phyloP scores from a whole-genome alignment of 2,329 filamentous ascomycete genomes.

The Arthrobotrys musiformis region DNA sequence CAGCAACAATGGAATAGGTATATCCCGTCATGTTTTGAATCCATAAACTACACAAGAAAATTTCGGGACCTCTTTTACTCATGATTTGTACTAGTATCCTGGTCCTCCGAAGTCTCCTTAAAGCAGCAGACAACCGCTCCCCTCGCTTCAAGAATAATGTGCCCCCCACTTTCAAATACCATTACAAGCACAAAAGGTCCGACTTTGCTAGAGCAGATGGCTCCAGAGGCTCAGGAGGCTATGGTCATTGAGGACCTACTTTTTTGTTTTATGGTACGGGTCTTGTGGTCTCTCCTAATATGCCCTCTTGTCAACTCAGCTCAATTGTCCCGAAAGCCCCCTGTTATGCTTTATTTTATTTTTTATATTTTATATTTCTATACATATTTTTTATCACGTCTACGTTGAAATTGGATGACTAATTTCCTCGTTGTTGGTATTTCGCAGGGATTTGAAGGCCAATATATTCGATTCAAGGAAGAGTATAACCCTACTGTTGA shows the following conservation, averaged over 20 bases:
- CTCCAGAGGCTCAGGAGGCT: slow-evolving; percentile 83
- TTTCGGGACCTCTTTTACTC: slow-evolving; percentile 64
- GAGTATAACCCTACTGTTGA: slow-evolving; percentile 85
- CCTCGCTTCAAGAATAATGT: slow-evolving; percentile 74
- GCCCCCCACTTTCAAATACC: slow-evolving; percentile 72
- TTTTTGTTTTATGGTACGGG: slow-evolving; percentile 82
- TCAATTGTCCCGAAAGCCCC: too few relatives aligned
- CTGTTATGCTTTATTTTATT: too few relatives aligned
- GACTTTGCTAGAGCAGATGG: slow-evolving; percentile 74
- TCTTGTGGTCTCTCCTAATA: not conserved
- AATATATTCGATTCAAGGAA: slow-evolving; percentile 88
- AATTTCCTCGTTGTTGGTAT: not conserved
- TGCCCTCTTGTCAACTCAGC: not conserved
- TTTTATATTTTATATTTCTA: too few relatives aligned
- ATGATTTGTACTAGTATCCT: slow-evolving; percentile 64
- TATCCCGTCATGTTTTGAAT: not conserved
- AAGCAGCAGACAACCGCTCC: slow-evolving; percentile 72
- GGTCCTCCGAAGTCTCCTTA: slow-evolving; percentile 41
- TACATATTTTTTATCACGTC: too few relatives aligned
- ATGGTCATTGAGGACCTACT: slow-evolving; percentile 89
- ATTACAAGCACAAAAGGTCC: slow-evolving; percentile 77
- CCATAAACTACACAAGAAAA: slow-evolving; percentile 61
- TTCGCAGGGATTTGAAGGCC: slow-evolving; percentile 84
- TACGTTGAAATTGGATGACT: not conserved
- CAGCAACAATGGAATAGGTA: slow-evolving; percentile 25